phyloP scores from a whole-genome alignment of 495 filamentous ascomycete genomes.

The Xylaria sp. region DNA sequence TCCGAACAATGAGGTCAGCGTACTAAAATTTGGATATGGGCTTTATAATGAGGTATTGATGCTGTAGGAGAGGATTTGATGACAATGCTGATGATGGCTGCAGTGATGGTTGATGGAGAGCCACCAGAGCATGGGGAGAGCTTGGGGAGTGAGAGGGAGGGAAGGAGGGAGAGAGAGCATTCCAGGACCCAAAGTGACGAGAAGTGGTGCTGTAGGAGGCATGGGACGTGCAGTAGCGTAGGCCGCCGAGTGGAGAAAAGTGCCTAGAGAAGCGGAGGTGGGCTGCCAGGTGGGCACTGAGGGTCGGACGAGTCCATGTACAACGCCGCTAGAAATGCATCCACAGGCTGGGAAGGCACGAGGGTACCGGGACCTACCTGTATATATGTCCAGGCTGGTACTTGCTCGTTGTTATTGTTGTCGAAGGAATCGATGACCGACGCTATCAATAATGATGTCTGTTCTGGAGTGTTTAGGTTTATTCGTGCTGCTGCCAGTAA shows the following conservation, averaged over 20 bases:
- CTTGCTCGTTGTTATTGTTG: neutral
- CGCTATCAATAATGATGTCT: neutral
- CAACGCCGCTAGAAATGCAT: neutral
- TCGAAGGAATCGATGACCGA: neutral
- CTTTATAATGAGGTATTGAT: neutral
- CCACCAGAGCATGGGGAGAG: neutral
- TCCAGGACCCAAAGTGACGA: slow-evolving; percentile 16
- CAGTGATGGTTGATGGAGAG: slow-evolving; percentile 17
- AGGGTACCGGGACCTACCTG: neutral
- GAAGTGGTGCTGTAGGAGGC: slow-evolving; percentile 13
- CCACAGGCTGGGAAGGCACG: neutral
- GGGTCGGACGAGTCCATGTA: neutral
- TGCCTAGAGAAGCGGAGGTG: slow-evolving; percentile 20
- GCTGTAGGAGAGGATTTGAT: slow-evolving; percentile 3
- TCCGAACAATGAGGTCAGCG: slow-evolving; percentile 13
- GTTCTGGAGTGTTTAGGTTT: neutral
- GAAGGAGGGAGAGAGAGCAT: slow-evolving; percentile 21
- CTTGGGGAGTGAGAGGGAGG: slow-evolving; percentile 8
- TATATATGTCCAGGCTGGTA: neutral
- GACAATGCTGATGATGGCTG: neutral
- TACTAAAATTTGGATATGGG: neutral
- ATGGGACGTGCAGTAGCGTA: slow-evolving; percentile 29
- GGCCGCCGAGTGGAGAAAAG: slow-evolving; percentile 19
- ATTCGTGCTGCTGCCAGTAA: neutral
- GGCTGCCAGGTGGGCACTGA: neutral